A percentile compares a stretch with the other conserved stretches of the same genome.
These are phyloP conservation scores for Mycena metata DNA, from an alignment of 768 basidiomycete genomes.

Conservation along the genomic window DNA sequence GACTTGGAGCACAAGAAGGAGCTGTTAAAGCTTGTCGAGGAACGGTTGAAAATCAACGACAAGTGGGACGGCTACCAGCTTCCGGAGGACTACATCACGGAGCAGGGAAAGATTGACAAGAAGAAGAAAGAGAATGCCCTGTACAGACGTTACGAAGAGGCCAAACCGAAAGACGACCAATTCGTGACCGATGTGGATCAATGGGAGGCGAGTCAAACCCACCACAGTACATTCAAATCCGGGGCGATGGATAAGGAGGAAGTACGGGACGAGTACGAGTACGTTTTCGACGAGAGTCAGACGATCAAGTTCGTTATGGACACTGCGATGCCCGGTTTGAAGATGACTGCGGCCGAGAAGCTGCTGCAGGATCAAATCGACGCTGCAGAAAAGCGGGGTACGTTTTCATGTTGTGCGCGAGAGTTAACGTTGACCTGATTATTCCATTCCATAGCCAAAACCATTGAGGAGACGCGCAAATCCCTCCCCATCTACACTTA, in stretches of 20 bases:
- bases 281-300: slow-evolving; percentile 98
- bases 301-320: slow-evolving; percentile 97
- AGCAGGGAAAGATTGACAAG: slow-evolving; percentile 97
- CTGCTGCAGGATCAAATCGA: slow-evolving; percentile 90
- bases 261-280: slow-evolving; percentile 90
- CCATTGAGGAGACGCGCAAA: slow-evolving; percentile 95
- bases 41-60: slow-evolving; percentile 94
- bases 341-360: slow-evolving; percentile 87
- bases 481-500: slow-evolving; percentile 92
- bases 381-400: slow-evolving; percentile 91
- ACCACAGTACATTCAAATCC: slow-evolving; percentile 88
- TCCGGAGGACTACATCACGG: slow-evolving; percentile 98
- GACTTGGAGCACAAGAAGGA: slow-evolving; percentile 96
- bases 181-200: slow-evolving; percentile 98
- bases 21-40: slow-evolving; percentile 91
- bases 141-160: slow-evolving; percentile 96
- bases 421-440: slow-evolving; percentile 1
- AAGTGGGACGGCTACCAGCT: slow-evolving; percentile 96
- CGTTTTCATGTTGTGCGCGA: slow-evolving; percentile 40
- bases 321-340: slow-evolving; percentile 73
- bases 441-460: slow-evolving; percentile 66
- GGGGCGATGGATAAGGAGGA: slow-evolving; percentile 93
- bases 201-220: slow-evolving; percentile 95
- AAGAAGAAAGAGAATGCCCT: slow-evolving; percentile 95
- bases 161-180: slow-evolving; percentile 90